A percentile compares a stretch with the other conserved stretches of the same genome.
These are phyloP conservation scores for Garcia nutans DNA, from an alignment of 345 rosid genomes.

Conservation along the genomic window DNA sequence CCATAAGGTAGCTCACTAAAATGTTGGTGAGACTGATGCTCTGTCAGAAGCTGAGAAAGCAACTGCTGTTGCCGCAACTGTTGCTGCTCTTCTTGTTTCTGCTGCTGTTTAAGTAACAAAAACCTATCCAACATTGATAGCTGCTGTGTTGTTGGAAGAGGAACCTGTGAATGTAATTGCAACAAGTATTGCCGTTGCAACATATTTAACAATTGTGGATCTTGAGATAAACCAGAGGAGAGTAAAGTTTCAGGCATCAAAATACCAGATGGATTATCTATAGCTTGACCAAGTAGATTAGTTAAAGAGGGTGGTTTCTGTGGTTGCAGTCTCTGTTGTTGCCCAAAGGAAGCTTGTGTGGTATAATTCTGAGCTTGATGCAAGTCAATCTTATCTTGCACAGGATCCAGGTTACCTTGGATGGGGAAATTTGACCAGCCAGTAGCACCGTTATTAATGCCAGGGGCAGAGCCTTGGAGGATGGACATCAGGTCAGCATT, in stretches of 20 bases:
- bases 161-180: conserved; percentile 65
- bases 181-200: conserved; percentile 80
- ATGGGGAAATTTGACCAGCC: conserved; percentile 61
- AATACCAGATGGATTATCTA: conserved; percentile 53
- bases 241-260: conserved; percentile 53
- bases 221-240: conserved; percentile 63
- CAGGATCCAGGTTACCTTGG: conserved; percentile 51
- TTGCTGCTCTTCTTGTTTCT: conserved; percentile 80
- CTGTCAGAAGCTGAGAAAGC: conserved; percentile 70
- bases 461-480: conserved; percentile 69
- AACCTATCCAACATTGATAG: conserved; percentile 63
- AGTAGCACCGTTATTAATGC: conserved; percentile 45
- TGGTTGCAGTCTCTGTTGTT: conserved; percentile 58
- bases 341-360: conserved; percentile 66
- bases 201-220: conserved; percentile 63
- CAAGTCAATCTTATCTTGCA: conserved; percentile 59
- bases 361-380: conserved; percentile 55
- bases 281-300: conserved; percentile 64
- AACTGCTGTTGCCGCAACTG: conserved; percentile 77
- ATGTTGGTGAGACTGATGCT: conserved; percentile 55
- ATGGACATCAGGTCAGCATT: conserved; percentile 68
- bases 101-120: conserved; percentile 72
- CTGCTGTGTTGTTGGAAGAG: conserved; percentile 64
- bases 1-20: conserved; percentile 61
- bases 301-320: conserved; percentile 52